These are phyloP conservation scores for Phytophthora tubulina DNA, from an alignment of 352 stramenopile species.

Conservation along the genomic window DNA sequence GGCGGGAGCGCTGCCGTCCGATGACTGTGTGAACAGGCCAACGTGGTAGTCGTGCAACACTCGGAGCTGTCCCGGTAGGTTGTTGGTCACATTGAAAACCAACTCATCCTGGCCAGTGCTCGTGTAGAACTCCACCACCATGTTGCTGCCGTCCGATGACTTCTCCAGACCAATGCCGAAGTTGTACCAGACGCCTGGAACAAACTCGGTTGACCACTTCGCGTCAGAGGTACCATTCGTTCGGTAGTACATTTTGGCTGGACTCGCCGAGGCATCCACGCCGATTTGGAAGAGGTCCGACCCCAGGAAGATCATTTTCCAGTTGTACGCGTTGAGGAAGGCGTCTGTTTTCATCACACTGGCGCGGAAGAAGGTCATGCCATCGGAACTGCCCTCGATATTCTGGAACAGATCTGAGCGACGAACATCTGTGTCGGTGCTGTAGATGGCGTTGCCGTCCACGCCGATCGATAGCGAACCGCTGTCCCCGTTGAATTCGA, in stretches of 20 bases:
- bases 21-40: constrained; percentile 6
- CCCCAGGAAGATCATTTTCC: constrained; percentile 72
- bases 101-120: constrained; percentile 53
- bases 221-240: constrained; percentile 54
- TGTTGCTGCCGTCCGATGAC: constrained; percentile 19
- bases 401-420: constrained; percentile 75
- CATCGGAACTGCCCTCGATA: constrained; percentile 40
- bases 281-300: constrained; percentile 67
- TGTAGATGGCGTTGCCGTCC: constrained; percentile 60
- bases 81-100: constrained; percentile 46
- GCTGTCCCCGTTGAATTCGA: constrained; percentile 62
- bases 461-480: constrained; percentile 61
- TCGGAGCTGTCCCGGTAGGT: constrained; percentile 34
- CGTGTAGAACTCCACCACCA: constrained; percentile 59
- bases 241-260: constrained; percentile 62
- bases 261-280: constrained; percentile 51
- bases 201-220: constrained; percentile 64
- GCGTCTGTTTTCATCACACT: constrained; percentile 59
- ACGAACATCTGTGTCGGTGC: constrained; percentile 59
- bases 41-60: constrained; percentile 38
- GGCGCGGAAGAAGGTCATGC: constrained; percentile 66
- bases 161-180: constrained; percentile 58
- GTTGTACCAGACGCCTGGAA: constrained; percentile 70
- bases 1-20: constrained; percentile 28
- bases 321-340: constrained; percentile 63